Evolutionary conservation across 306 rosid species (phyloP).

Genomic region (Glycine tomentella): DNA sequence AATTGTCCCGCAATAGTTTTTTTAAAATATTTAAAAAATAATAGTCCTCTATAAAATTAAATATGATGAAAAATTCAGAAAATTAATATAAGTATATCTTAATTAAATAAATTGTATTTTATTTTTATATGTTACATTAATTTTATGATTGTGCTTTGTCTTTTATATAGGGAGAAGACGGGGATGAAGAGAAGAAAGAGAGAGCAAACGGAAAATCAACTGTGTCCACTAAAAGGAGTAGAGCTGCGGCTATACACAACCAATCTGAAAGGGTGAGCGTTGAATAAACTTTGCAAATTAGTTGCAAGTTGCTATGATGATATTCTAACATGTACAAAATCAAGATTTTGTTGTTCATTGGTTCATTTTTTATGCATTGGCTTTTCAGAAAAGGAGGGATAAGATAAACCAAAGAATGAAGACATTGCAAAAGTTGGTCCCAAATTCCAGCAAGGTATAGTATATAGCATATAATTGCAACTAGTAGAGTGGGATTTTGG

Average conservation of each 20-base stretch:
- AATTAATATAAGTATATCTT: not conserved
- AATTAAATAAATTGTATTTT: not conserved
- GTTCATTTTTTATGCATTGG: conserved; percentile 23
- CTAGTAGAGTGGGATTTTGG: conserved; percentile 37
- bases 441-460: conserved; percentile 93
- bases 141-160: not conserved
- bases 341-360: conserved; percentile 18
- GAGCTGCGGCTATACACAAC: conserved; percentile 92
- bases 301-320: not conserved
- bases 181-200: conserved; percentile 55
- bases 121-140: not conserved
- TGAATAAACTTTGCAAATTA: conserved; percentile 13
- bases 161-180: conserved; percentile 56
- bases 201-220: conserved; percentile 66
- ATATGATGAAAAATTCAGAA: not conserved
- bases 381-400: conserved; percentile 92
- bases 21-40: not conserved
- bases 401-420: conserved; percentile 97
- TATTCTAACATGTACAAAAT: conserved; percentile 28
- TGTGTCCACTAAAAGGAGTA: conserved; percentile 69
- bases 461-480: conserved; percentile 44
- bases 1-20: too few relatives aligned
- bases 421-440: conserved; percentile 96
- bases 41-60: not conserved
- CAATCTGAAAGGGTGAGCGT: conserved; percentile 89